phyloP scores from a whole-genome alignment of 208 protist species.

The Leishmania braziliensis region DNA sequence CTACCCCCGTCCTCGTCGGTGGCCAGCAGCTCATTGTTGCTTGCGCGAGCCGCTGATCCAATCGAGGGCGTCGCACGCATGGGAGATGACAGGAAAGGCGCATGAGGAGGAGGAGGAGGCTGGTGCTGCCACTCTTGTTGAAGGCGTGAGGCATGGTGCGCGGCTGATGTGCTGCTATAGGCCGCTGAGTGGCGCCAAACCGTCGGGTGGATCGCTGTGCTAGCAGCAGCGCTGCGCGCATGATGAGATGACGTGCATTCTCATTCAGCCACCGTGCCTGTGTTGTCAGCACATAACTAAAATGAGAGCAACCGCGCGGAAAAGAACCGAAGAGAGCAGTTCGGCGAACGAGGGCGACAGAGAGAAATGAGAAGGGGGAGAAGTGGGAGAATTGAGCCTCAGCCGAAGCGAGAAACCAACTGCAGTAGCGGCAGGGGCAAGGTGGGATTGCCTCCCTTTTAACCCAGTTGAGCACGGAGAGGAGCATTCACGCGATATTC shows the following conservation, averaged over 20 bases:
- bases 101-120: not conserved
- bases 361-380: not conserved
- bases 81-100: not conserved
- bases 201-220: not conserved
- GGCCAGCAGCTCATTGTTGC: not conserved
- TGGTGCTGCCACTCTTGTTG: not conserved
- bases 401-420: not conserved
- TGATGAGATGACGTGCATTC: not conserved
- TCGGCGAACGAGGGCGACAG: too few species aligned
- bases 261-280: not conserved
- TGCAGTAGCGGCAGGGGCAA: not conserved
- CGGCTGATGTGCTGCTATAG: not conserved
- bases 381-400: not conserved
- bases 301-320: not conserved
- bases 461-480: not conserved
- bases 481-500: not conserved
- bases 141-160: not conserved
- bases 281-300: not conserved
- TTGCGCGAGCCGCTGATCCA: not conserved
- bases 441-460: not conserved
- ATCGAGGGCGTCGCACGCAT: not conserved
- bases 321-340: too few species aligned
- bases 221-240: conserved; percentile 1
- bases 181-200: not conserved
- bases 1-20: not conserved